Evolutionary conservation across 306 rosid species (phyloP).

Genomic region (apple (Malus domestica)): DNA sequence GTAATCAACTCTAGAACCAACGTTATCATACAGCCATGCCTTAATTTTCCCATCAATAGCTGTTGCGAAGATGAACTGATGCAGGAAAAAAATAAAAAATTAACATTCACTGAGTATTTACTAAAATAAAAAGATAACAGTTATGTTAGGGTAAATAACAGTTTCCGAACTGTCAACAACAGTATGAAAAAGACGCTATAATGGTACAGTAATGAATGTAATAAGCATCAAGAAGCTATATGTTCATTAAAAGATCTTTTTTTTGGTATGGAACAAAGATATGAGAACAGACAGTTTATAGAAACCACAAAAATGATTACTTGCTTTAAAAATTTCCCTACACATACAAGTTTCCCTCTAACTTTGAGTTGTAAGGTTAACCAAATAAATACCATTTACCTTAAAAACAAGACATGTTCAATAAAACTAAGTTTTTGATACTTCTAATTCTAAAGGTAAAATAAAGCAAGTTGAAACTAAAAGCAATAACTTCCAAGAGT

Average conservation of each 20-base stretch:
- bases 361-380: not conserved
- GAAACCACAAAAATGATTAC: not conserved
- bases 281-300: not conserved
- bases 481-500: not conserved
- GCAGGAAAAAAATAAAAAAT: not conserved
- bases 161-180: not conserved
- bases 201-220: not conserved
- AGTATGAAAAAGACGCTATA: not conserved
- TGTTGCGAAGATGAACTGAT: slow-evolving; percentile 27
- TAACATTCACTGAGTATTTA: not conserved
- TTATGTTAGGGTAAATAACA: not conserved
- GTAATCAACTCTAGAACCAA: slow-evolving; percentile 8
- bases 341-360: not conserved
- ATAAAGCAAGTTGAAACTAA: not conserved
- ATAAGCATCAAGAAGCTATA: not conserved
- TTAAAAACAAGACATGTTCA: not conserved
- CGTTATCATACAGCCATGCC: slow-evolving; percentile 23
- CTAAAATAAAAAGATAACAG: not conserved
- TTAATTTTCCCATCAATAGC: slow-evolving; percentile 31
- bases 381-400: not conserved
- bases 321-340: not conserved
- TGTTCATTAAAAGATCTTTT: not conserved
- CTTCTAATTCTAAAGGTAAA: not conserved
- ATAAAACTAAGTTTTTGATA: not conserved
- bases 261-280: not conserved